phyloP scores from a whole-genome alignment of 768 basidiomycete genomes.

The Aureoboletus auriporus region DNA sequence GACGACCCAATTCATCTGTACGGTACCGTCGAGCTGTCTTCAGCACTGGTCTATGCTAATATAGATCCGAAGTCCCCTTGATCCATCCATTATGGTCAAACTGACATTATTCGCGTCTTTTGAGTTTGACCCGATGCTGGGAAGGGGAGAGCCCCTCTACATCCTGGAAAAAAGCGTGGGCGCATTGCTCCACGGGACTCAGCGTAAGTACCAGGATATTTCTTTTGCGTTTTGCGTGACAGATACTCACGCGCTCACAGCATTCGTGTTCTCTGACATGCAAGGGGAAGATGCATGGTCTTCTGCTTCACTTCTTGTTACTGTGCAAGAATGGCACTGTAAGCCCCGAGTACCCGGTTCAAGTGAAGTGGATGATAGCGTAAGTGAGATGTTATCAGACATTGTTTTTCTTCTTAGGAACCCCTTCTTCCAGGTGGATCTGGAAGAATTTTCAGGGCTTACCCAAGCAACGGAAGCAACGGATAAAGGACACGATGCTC shows the following conservation, averaged over 20 bases:
- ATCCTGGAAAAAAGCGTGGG: not conserved
- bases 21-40: not conserved
- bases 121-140: slow-evolving; percentile 10
- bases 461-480: not conserved
- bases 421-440: not conserved
- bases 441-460: not conserved
- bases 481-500: not conserved
- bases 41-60: not conserved
- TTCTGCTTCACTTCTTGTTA: not conserved
- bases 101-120: slow-evolving; percentile 5
- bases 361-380: not conserved
- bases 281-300: not conserved
- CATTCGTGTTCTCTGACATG: not conserved
- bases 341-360: not conserved
- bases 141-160: slow-evolving; percentile 6
- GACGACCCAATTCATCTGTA: slow-evolving; percentile 9
- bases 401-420: not conserved
- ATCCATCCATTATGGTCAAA: not conserved
- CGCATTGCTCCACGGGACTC: not conserved
- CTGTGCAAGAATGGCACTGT: not conserved
- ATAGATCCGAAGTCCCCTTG: slow-evolving; percentile 1
- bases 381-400: not conserved
- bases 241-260: not conserved
- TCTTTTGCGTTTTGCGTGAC: not conserved
- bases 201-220: not conserved